Evolutionary conservation across 1,284 basidiomycete species (phyloP), one percentile per base, ranked within the genome.

Genomic region (Entoloma clypeatum): DNA sequence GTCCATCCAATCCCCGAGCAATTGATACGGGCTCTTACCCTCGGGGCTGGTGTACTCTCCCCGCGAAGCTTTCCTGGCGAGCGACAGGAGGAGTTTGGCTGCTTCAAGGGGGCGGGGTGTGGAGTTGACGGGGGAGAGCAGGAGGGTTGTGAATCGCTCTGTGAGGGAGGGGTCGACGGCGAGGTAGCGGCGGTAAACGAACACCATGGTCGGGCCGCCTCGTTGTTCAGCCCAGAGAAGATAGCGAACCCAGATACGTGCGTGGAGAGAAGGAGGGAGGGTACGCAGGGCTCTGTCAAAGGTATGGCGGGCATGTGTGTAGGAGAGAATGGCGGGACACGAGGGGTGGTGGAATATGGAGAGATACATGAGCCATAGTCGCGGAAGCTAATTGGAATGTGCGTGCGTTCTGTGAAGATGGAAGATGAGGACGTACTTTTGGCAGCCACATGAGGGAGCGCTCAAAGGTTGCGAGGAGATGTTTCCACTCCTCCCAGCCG

Each of bases 201-300:
- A 71, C 37, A 93, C 88, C 29, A 86, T 88, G 0, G 90, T 90
- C 36, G 81, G 66, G n/a, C 92, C 92, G 42, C 91, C 90, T 56
- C 77, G 79, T 19, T 72, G 62, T 68, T 96, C 92, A 2, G 94
- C 88, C 92, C 93, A 98, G 6, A 88, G 72, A n/a, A 99, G 77
- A 62, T 97, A 99, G 36, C 89, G 75, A 14, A 87, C 80, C 96
- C 96, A 99, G 50, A 99, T 79, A 27, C 93, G 85, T 10, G 81
- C 79, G 60, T 99, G 96, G n/a, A 98, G 72, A 33, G 92, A 93
- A 3, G 92, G 93, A 4, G 93, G 90, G 5, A 99, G 77, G 0
- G 94, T 94, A 36, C 96, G 85, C 19, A 99, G 68, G 1, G 95
- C 92, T 38, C 96, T 84, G 67, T 99, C 96, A 58, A 91, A 99